These are phyloP conservation scores for Friedmanniomyces simplex DNA, from an alignment of 495 filamentous ascomycete species.

Conservation along the genomic window DNA sequence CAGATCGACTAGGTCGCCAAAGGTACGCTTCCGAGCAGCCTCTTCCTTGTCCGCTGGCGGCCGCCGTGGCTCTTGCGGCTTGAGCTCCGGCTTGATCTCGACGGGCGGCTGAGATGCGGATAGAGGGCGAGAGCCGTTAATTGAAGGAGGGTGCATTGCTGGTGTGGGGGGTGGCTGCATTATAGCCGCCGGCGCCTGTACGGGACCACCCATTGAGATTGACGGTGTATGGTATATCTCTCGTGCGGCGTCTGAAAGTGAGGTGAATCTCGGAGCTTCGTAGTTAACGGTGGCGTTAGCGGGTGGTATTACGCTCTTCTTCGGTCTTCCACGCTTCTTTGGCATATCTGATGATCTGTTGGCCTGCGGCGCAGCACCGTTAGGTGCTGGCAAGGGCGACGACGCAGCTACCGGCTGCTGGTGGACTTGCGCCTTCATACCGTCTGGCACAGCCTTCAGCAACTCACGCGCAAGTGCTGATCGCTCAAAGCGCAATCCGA, in stretches of 20 bases:
- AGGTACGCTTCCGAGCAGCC: constrained; percentile 38
- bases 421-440: background rate
- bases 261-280: constrained; percentile 4
- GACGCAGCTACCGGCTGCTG: background rate
- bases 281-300: constrained; percentile 1
- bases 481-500: constrained; percentile 37
- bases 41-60: constrained; percentile 31
- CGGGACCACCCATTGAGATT: background rate
- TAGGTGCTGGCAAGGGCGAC: background rate
- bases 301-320: background rate
- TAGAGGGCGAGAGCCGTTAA: background rate
- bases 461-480: constrained; percentile 37
- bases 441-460: constrained; percentile 36
- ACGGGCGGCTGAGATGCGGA: background rate
- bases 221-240: background rate
- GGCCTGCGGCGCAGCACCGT: background rate
- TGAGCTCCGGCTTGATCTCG: constrained; percentile 10
- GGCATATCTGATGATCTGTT: background rate
- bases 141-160: background rate
- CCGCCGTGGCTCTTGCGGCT: constrained; percentile 15
- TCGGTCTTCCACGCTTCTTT: background rate
- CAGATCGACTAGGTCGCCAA: constrained; percentile 42
- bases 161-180: background rate
- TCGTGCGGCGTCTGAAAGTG: constrained; percentile 9
- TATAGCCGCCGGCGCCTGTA: background rate